phyloP scores from a whole-genome alignment of 2,329 filamentous ascomycete species.

The Talaromyces sp. region DNA sequence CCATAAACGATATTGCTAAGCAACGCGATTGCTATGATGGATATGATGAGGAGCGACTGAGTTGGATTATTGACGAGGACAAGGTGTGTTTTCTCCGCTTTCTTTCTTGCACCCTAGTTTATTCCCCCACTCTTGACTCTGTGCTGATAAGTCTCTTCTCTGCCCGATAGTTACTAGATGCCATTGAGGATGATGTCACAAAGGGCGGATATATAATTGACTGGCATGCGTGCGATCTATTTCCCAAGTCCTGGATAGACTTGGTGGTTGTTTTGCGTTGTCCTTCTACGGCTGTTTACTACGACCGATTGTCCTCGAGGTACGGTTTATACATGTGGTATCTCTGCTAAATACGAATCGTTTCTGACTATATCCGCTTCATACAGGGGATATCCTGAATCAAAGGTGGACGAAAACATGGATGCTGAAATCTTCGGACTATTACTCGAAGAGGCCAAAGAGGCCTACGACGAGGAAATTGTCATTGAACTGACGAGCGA shows the following conservation, averaged over 20 bases:
- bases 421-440: slow-evolving; percentile 98
- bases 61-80: slow-evolving; percentile 94
- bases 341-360: background rate
- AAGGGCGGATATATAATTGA: slow-evolving; percentile 85
- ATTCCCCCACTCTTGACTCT: background rate
- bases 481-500: slow-evolving; percentile 87
- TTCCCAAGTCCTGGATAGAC: slow-evolving; percentile 90
- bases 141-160: slow-evolving; percentile 8
- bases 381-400: slow-evolving; percentile 70
- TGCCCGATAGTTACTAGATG: slow-evolving; percentile 65
- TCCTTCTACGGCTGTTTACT: slow-evolving; percentile 74
- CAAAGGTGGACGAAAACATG: slow-evolving; percentile 91
- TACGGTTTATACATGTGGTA: slow-evolving; percentile 34
- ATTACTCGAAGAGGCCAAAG: slow-evolving; percentile 80
- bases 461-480: slow-evolving; percentile 80
- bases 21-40: slow-evolving; percentile 82
- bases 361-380: background rate
- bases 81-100: slow-evolving; percentile 57
- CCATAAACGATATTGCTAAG: slow-evolving; percentile 88
- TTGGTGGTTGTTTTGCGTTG: slow-evolving; percentile 82
- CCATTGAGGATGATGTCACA: slow-evolving; percentile 76
- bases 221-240: slow-evolving; percentile 97
- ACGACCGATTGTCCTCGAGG: slow-evolving; percentile 77
- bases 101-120: background rate
- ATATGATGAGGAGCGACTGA: slow-evolving; percentile 78